phyloP scores from a whole-genome alignment of 805 yeast genomes.

The Yarrowia sp. region DNA sequence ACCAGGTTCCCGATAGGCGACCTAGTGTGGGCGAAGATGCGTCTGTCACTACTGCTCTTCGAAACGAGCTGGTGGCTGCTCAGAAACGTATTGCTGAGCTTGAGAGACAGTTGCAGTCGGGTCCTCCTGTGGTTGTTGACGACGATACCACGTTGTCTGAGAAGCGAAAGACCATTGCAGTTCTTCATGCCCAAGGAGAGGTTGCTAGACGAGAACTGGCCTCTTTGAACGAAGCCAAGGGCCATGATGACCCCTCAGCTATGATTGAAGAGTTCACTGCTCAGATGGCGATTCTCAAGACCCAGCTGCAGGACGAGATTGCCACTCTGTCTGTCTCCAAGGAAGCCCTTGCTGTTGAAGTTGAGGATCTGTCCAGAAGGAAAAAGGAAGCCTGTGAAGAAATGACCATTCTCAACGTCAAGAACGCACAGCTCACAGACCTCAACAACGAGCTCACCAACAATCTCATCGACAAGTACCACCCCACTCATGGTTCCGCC shows the following conservation, averaged over 20 bases:
- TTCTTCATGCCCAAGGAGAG: conserved; percentile 39
- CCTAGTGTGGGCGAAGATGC: not conserved
- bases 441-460: conserved; percentile 41
- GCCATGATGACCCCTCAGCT: conserved; percentile 38
- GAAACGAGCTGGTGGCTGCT: conserved; percentile 34
- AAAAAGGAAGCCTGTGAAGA: conserved; percentile 38
- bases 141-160: conserved; percentile 33
- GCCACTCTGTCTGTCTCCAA: conserved; percentile 37
- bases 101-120: conserved; percentile 32
- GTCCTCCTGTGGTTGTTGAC: not conserved
- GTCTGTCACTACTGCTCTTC: conserved; percentile 18
- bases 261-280: conserved; percentile 43
- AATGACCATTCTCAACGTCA: conserved; percentile 36
- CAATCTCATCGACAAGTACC: conserved; percentile 40
- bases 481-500: conserved; percentile 26
- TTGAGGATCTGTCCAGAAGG: conserved; percentile 33
- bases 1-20: not conserved
- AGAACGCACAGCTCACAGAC: conserved; percentile 41
- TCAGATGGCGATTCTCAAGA: conserved; percentile 49
- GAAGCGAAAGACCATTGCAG: conserved; percentile 40
- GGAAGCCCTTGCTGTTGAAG: conserved; percentile 37
- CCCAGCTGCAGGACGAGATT: conserved; percentile 49
- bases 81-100: conserved; percentile 36
- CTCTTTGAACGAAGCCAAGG: conserved; percentile 44
- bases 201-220: conserved; percentile 44